Evolutionary conservation across 2,329 filamentous ascomycete genomes (phyloP), one percentile per base, ranked within the genome.

Genomic region (Aspergillus persii): DNA sequence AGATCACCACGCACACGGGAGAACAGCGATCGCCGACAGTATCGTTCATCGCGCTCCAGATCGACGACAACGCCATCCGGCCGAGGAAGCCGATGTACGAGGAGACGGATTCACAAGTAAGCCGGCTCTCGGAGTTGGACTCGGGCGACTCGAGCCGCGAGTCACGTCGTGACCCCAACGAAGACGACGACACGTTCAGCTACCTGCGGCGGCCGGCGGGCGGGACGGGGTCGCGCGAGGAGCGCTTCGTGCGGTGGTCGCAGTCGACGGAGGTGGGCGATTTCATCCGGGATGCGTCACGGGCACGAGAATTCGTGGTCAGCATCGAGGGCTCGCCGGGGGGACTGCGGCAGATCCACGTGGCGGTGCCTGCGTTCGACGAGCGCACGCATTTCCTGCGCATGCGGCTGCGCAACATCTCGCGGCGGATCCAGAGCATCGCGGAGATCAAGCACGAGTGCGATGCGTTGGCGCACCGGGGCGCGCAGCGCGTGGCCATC

Each of bases 371-470:
- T 0, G 92, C 88, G 50, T 97, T 96, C 82, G 86, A 88, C 61
- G 92, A 97, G 71, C 83, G 93, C n/a, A 97, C 93, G 0, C 89
- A 94, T 75, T 96, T 94, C 75, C 84, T 96, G 70, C 86, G 93
- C 8, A 85, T 91, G 74, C 82, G 90, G 7, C 77, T 97, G 54
- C 83, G 91, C 49, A 90, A 89, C 62, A 87, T 89, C 69, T 88
- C 88, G 3, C 81, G 79, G 50, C 81, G 86, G 58, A 89, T 97
- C 54, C 85, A 88, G 26, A 74, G 81, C 23, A 84, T 93, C 75
- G 86, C 90, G 4, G 84, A 84, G 53, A 79, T 96, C 69, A 96
- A 96, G 79, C 82, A 85, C 23, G 88, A 94, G 67, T 96, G 93
- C 74, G 93, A 96, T 72, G 70, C 81, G 30, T 75, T 93, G 15